These are phyloP conservation scores for Bruguiera sexangula DNA, from an alignment of 345 rosid genomes.

Conservation along the genomic window DNA sequence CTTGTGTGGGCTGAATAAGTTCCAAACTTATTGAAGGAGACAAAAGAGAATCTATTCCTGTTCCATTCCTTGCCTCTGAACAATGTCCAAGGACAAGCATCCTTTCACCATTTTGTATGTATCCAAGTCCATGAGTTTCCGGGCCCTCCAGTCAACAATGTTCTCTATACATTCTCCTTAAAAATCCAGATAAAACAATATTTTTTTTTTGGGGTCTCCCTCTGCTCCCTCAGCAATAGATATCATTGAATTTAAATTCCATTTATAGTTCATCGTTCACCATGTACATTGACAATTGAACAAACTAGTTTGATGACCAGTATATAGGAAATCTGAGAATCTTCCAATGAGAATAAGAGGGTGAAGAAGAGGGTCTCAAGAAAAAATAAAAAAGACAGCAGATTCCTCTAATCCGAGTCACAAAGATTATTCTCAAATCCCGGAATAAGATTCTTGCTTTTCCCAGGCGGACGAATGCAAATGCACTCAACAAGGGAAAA, in stretches of 20 bases:
- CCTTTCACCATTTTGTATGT: constrained; percentile 27
- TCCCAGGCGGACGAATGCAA: constrained; percentile 46
- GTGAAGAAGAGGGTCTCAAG: constrained; percentile 35
- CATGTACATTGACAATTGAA: constrained; percentile 37
- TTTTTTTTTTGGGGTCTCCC: constrained; percentile 16
- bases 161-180: constrained; percentile 34
- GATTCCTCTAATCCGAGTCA: constrained; percentile 60
- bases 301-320: constrained; percentile 4
- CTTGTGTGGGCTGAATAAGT: constrained; percentile 63
- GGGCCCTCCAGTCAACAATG: constrained; percentile 45
- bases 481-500: constrained; percentile 32
- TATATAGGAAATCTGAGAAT: constrained; percentile 37
- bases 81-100: constrained; percentile 59
- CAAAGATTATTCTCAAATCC: constrained; percentile 37
- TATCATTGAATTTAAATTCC: constrained; percentile 21
- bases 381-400: constrained; percentile 43
- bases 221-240: constrained; percentile 29
- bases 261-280: constrained; percentile 18
- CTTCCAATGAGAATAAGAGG: constrained; percentile 52
- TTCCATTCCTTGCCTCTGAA: constrained; percentile 61
- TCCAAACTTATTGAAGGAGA: constrained; percentile 90
- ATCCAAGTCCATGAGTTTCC: constrained; percentile 45
- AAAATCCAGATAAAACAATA: constrained; percentile 27
- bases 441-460: constrained; percentile 84
- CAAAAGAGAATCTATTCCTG: constrained; percentile 69